Evolutionary conservation across 495 filamentous ascomycete genomes (phyloP).

Genomic region (Physcia stellaris): DNA sequence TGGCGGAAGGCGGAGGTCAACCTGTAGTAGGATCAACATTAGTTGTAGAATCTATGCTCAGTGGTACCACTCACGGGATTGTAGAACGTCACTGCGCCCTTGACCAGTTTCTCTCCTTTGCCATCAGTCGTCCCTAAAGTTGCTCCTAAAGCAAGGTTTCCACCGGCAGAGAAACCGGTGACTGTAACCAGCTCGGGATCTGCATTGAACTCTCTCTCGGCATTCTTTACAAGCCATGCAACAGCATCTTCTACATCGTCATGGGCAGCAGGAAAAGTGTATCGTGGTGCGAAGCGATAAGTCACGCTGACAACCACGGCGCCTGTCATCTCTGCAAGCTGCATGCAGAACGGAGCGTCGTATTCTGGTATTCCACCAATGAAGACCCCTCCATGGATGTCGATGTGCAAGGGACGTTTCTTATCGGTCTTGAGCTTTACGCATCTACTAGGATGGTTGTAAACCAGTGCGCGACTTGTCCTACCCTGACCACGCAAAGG

Average conservation of each 20-base stretch:
- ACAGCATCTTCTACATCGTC: conserved; percentile 17
- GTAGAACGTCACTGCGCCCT: conserved; percentile 2
- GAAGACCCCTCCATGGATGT: conserved; percentile 23
- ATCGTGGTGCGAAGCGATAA: conserved; percentile 7
- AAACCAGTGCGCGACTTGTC: not conserved
- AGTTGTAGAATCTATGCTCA: not conserved
- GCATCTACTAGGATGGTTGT: conserved; percentile 1
- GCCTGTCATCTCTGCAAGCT: conserved; percentile 16
- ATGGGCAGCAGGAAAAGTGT: conserved; percentile 5
- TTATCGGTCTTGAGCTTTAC: not conserved
- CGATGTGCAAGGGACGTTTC: conserved; percentile 19
- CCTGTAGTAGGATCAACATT: conserved; percentile 3
- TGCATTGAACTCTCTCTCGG: conserved; percentile 13
- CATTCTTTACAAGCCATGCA: conserved; percentile 15
- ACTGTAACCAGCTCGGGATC: conserved; percentile 18
- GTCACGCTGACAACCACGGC: conserved; percentile 18
- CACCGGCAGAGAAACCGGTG: conserved; percentile 20
- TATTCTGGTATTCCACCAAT: conserved; percentile 21
- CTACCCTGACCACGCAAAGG: not conserved
- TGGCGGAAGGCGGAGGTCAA: conserved; percentile 21
- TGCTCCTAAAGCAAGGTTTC: conserved; percentile 19
- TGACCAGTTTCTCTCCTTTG: conserved; percentile 3
- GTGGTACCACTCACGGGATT: not conserved
- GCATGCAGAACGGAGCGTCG: conserved; percentile 14
- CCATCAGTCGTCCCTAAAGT: conserved; percentile 1